Evolutionary conservation across 331 rosid species (phyloP).

Genomic region (Telfairia occidentalis): DNA sequence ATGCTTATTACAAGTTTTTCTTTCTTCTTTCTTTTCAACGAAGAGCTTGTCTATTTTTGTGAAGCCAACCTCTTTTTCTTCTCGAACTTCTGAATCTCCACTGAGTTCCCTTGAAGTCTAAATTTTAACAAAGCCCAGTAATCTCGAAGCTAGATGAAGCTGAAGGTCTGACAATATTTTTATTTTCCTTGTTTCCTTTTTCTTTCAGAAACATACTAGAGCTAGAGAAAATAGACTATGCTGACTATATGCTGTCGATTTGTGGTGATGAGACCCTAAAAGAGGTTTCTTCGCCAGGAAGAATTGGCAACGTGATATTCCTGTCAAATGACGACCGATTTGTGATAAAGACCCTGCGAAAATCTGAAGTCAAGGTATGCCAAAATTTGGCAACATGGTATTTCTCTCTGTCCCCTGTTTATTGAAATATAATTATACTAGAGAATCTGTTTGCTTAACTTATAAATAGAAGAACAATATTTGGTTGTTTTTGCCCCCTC

Average conservation of each 20-base stretch:
- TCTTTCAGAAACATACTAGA: slow-evolving; percentile 26
- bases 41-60: background rate
- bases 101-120: background rate
- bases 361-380: slow-evolving; percentile 30
- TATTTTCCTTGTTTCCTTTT: background rate
- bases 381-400: background rate
- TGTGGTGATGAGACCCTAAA: slow-evolving; percentile 23
- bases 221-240: slow-evolving; percentile 22
- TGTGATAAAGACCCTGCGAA: slow-evolving; percentile 21
- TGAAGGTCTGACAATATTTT: background rate
- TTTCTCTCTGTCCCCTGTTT: background rate
- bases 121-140: background rate
- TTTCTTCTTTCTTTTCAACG: too few species aligned
- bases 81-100: background rate
- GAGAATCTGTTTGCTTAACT: background rate
- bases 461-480: background rate
- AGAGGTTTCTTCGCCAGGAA: slow-evolving; percentile 25
- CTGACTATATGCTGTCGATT: slow-evolving; percentile 22
- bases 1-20: too few species aligned
- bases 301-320: slow-evolving; percentile 17
- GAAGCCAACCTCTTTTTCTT: background rate
- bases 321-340: slow-evolving; percentile 21
- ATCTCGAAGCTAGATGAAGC: background rate
- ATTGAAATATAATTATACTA: background rate
- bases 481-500: background rate